phyloP scores from a whole-genome alignment of 257 asterid genomes.

The Ilex aquifolium region DNA sequence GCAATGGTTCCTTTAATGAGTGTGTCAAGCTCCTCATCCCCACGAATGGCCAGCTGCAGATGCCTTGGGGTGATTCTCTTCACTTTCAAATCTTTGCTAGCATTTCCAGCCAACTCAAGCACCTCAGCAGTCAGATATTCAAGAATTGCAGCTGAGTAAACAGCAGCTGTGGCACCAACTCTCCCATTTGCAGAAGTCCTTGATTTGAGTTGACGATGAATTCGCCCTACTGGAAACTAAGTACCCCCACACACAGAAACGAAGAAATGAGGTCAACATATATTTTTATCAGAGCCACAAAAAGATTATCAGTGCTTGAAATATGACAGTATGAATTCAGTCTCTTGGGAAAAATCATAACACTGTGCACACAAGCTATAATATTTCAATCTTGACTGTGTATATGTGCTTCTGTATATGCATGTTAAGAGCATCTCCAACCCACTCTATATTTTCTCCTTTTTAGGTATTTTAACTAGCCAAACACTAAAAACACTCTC shows the following conservation, averaged over 20 bases:
- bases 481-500: too few relatives aligned
- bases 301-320: background rate
- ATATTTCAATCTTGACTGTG: background rate
- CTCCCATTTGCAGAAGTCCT: constrained; percentile 85
- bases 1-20: constrained; percentile 95
- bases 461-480: too few relatives aligned
- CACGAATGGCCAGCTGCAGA: constrained; percentile 90
- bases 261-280: background rate
- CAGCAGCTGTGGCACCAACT: constrained; percentile 97
- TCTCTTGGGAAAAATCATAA: too few relatives aligned
- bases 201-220: constrained; percentile 85
- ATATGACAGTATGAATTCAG: background rate
- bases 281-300: background rate
- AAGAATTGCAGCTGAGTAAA: constrained; percentile 86
- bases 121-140: constrained; percentile 92
- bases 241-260: constrained; percentile 8
- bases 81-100: constrained; percentile 92
- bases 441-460: too few relatives aligned
- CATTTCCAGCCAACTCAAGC: constrained; percentile 94
- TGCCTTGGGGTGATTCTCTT: constrained; percentile 95
- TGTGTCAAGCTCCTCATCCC: constrained; percentile 95
- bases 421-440: too few relatives aligned
- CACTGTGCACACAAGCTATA: background rate
- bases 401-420: too few relatives aligned
- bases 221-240: constrained; percentile 91